Percentiles rank a stretch among this genome's conserved stretches.
Conservation (phyloP, 2,329 filamentous ascomycete species). For the Botrytis pseudocinerea region DNA sequence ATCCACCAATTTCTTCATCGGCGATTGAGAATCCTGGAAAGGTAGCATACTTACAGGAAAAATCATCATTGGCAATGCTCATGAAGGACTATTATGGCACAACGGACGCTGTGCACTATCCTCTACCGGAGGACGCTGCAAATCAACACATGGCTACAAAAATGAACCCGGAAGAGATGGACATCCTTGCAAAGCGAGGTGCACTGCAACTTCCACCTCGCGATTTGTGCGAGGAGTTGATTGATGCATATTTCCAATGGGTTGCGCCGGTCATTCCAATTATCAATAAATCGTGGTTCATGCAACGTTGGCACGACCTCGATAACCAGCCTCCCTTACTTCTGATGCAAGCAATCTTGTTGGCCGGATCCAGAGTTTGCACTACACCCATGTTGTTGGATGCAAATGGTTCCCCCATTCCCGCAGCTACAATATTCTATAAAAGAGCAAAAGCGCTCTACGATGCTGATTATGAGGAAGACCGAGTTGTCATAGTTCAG, state of each 20-base stretch:
- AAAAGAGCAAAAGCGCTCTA: conserved; percentile 95
- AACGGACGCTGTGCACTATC: conserved; percentile 97
- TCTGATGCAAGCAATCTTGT: conserved; percentile 84
- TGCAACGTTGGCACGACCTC: conserved; percentile 85
- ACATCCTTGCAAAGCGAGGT: conserved; percentile 88
- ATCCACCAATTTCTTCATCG: conserved; percentile 91
- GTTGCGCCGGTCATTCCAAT: conserved; percentile 93
- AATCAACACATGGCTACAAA: conserved; percentile 85
- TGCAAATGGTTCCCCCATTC: conserved; percentile 89
- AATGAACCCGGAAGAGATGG: conserved; percentile 91
- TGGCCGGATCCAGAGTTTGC: conserved; percentile 93
- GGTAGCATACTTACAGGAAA: conserved; percentile 93
- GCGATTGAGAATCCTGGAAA: conserved; percentile 95
- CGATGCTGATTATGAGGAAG: conserved; percentile 96
- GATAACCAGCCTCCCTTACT: conserved; percentile 95
- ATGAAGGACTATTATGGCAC: conserved; percentile 90
- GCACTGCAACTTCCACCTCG: conserved; percentile 89
- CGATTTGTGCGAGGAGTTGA: conserved; percentile 86
- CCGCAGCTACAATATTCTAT: conserved; percentile 94
- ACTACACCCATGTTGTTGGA: conserved; percentile 94
- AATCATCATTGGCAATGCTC: conserved; percentile 90
- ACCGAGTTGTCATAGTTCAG: conserved; percentile 93
- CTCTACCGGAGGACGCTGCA: conserved; percentile 84
- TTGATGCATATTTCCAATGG: conserved; percentile 95
- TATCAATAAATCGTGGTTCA: conserved; percentile 89